Evolutionary conservation across 2,329 filamentous ascomycete genomes (phyloP).

Genomic region (Huntiella bhutanensis): DNA sequence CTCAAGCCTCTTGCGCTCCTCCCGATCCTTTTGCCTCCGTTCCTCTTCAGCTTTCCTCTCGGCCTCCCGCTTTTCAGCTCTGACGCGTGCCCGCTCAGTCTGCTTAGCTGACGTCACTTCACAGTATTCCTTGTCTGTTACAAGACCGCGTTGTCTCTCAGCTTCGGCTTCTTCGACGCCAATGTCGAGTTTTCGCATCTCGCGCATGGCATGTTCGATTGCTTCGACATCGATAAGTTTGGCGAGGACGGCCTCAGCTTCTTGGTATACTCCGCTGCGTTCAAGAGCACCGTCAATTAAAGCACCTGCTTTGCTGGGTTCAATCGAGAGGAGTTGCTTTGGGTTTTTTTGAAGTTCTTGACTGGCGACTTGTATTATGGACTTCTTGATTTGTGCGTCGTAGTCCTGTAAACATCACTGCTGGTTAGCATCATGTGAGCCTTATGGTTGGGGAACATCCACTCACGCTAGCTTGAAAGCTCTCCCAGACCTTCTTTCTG

Average conservation of each 20-base stretch:
- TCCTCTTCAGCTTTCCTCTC: constrained; percentile 43
- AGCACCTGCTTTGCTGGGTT: constrained; percentile 53
- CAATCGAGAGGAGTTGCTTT: constrained; percentile 49
- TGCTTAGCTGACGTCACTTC: constrained; percentile 43
- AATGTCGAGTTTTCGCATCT: constrained; percentile 47
- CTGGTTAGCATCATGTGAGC: neutral
- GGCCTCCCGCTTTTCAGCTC: constrained; percentile 39
- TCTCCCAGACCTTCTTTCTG: constrained; percentile 58
- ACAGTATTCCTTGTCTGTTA: constrained; percentile 56
- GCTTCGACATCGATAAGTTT: constrained; percentile 46
- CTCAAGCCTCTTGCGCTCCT: constrained; percentile 34
- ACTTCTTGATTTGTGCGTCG: constrained; percentile 45
- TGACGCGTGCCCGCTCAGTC: constrained; percentile 39
- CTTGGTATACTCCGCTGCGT: constrained; percentile 55
- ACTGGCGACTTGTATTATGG: constrained; percentile 51
- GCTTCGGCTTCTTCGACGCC: constrained; percentile 48
- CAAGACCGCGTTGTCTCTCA: constrained; percentile 45
- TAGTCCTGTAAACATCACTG: constrained; percentile 35
- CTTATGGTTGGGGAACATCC: neutral
- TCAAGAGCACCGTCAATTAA: constrained; percentile 64
- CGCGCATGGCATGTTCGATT: constrained; percentile 51
- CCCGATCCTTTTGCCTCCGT: constrained; percentile 36
- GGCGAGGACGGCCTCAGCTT: constrained; percentile 48
- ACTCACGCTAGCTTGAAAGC: constrained; percentile 50
- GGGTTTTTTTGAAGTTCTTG: constrained; percentile 60